Percentiles rank a stretch among this genome's conserved stretches.
Evolutionary conservation across 2,329 filamentous ascomycete species (phyloP).

Genomic region (Cyphellophora europaea): DNA sequence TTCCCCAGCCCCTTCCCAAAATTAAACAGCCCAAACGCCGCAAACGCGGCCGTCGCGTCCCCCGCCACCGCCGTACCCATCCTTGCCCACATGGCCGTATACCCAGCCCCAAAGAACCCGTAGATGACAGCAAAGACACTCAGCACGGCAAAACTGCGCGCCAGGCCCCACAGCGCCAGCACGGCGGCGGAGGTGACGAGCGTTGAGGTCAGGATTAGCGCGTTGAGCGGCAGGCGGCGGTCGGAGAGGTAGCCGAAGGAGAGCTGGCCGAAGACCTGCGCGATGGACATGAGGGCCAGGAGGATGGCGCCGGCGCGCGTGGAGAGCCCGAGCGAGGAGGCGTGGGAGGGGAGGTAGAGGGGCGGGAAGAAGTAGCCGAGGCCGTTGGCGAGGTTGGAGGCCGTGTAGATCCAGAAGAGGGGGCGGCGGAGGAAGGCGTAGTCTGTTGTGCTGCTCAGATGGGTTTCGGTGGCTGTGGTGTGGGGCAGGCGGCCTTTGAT

Average conservation of each 20-base stretch:
- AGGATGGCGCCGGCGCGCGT: slow-evolving; percentile 10
- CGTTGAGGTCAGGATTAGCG: slow-evolving; percentile 32
- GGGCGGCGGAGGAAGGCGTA: slow-evolving; percentile 26
- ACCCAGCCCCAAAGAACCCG: slow-evolving; percentile 36
- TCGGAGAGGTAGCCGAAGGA: slow-evolving; percentile 30
- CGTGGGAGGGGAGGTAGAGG: slow-evolving; percentile 30
- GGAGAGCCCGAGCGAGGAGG: slow-evolving; percentile 13
- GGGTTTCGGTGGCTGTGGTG: not conserved
- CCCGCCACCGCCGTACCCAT: slow-evolving; percentile 20
- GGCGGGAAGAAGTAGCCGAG: slow-evolving; percentile 29
- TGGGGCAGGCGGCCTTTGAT: slow-evolving; percentile 24
- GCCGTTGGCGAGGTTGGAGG: slow-evolving; percentile 30
- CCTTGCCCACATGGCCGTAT: slow-evolving; percentile 34
- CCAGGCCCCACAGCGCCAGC: slow-evolving; percentile 40
- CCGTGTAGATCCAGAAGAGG: slow-evolving; percentile 37
- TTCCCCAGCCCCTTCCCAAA: slow-evolving; percentile 20
- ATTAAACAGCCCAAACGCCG: slow-evolving; percentile 13
- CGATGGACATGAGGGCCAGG: slow-evolving; percentile 14
- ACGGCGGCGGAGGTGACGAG: slow-evolving; percentile 30
- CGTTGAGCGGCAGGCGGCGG: slow-evolving; percentile 27
- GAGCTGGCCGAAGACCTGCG: slow-evolving; percentile 13
- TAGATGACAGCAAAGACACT: slow-evolving; percentile 33
- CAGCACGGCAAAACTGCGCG: slow-evolving; percentile 31
- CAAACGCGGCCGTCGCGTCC: slow-evolving; percentile 10
- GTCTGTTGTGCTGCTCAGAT: slow-evolving; percentile 16